phyloP scores from a whole-genome alignment of 106 monocot species.

The Alisma plantagoaquatica region DNA sequence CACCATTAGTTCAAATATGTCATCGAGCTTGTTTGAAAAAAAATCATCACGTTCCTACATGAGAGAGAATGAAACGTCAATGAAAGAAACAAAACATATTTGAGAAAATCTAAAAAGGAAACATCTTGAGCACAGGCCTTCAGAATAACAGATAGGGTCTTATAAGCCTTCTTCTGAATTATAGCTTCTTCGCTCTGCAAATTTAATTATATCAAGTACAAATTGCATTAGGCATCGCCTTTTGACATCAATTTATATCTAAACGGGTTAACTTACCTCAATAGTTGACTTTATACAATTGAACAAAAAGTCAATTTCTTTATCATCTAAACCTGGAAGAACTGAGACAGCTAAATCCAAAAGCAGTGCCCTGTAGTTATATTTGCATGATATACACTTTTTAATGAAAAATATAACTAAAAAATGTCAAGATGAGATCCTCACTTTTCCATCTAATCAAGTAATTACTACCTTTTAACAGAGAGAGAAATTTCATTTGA shows the following conservation, averaged over 20 bases:
- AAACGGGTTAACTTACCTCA: conserved; percentile 33
- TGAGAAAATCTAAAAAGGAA: too few species aligned
- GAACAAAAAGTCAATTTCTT: conserved; percentile 45
- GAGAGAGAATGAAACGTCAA: too few species aligned
- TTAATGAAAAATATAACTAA: too few species aligned
- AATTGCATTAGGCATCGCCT: too few species aligned
- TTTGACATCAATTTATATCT: too few species aligned
- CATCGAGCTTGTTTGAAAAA: conserved; percentile 49
- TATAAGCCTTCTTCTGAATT: conserved; percentile 93
- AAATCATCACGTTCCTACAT: conserved; percentile 50
- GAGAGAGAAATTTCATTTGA: conserved; percentile 24
- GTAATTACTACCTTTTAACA: conserved; percentile 49
- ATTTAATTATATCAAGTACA: too few species aligned
- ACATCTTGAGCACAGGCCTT: conserved; percentile 42
- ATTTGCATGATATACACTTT: neutral
- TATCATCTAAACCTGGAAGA: conserved; percentile 57
- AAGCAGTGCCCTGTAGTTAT: conserved; percentile 49
- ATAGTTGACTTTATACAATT: conserved; percentile 60
- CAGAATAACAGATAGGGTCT: conserved; percentile 72
- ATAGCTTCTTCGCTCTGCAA: conserved; percentile 63
- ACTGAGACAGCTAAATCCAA: conserved; percentile 72
- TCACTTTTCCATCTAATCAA: too few species aligned
- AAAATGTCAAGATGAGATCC: too few species aligned
- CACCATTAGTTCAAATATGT: conserved; percentile 50
- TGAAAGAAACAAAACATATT: too few species aligned